A percentile compares a stretch with the other conserved stretches of the same genome.
Conservation (phyloP, 164 flowering plant genomes). For the Piper betle region DNA sequence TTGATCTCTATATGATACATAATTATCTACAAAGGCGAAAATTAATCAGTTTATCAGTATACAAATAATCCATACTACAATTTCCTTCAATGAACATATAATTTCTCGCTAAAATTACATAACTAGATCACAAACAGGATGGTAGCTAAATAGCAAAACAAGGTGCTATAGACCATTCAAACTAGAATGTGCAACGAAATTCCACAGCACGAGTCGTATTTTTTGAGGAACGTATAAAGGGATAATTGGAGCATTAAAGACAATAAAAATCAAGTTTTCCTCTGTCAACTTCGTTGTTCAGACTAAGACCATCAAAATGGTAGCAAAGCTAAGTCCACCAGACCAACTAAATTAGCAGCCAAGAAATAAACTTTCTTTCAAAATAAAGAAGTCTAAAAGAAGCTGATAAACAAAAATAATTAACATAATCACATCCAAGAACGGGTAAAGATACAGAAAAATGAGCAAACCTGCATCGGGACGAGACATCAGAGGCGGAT, state of each 20-base stretch:
- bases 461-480: neutral
- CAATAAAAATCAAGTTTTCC: no score
- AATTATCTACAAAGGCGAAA: conserved; percentile 14
- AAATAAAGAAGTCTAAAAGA: no score
- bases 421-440: neutral
- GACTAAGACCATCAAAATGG: no score
- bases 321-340: no score
- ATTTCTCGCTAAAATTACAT: no score
- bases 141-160: neutral
- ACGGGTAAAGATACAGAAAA: neutral
- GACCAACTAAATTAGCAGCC: no score
- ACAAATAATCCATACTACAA: neutral
- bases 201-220: neutral
- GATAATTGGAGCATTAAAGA: no score
- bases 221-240: no score
- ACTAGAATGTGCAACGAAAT: neutral
- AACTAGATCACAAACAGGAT: neutral
- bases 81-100: no score
- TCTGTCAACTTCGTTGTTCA: no score
- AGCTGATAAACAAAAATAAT: neutral
- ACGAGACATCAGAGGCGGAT: neutral
- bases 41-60: neutral
- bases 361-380: no score
- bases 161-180: neutral
- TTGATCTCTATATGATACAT: conserved; percentile 21